Percentiles rank a stretch among this genome's conserved stretches.
These are phyloP conservation scores for Boletus tomentosulus DNA, from an alignment of 768 basidiomycete species.

Conservation along the genomic window DNA sequence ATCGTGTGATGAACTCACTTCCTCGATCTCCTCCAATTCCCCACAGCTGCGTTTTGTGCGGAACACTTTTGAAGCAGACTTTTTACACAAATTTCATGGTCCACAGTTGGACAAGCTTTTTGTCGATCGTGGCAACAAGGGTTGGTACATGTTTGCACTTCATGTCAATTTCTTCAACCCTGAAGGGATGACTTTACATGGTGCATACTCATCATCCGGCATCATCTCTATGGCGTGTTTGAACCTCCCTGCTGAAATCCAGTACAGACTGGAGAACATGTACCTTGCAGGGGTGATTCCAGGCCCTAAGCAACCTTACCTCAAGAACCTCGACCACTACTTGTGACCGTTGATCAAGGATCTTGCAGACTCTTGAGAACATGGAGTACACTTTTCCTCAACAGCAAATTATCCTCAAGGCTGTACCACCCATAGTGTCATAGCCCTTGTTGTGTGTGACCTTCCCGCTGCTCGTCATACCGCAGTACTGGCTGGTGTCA, in stretches of 20 bases:
- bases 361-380: conserved; percentile 26
- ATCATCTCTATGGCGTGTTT: conserved; percentile 15
- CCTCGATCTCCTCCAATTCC: not conserved
- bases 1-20: not conserved
- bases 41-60: not conserved
- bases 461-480: conserved; percentile 32
- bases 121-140: conserved; percentile 15
- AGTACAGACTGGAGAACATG: no score
- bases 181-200: conserved; percentile 20
- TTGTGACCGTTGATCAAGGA: conserved; percentile 34
- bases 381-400: conserved; percentile 23
- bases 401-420: conserved; percentile 19
- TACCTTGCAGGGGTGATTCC: conserved; percentile 35
- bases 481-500: conserved; percentile 11
- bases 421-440: conserved; percentile 16
- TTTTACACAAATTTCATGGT: conserved; percentile 28
- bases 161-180: conserved; percentile 35
- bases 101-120: conserved; percentile 9
- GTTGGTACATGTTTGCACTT: conserved; percentile 11
- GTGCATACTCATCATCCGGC: conserved; percentile 23
- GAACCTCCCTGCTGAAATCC: conserved; percentile 34
- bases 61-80: conserved; percentile 18
- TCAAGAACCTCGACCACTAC: conserved; percentile 33
- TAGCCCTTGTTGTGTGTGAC: conserved; percentile 33
- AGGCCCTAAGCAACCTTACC: conserved; percentile 32